Evolutionary conservation across 306 rosid species (phyloP).

Genomic region (Sechiopsis laciniata): DNA sequence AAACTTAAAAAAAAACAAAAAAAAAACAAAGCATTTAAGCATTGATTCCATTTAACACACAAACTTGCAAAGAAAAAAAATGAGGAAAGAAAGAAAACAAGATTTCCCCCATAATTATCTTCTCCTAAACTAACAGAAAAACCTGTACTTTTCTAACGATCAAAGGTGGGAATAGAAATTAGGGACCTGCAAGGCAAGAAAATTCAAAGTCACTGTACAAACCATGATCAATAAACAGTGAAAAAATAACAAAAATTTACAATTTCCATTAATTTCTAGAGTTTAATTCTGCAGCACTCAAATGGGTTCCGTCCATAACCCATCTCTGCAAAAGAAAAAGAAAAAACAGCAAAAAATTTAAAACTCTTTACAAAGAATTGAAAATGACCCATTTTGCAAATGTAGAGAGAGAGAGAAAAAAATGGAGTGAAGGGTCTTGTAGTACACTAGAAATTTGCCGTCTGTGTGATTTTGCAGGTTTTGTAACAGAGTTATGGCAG

Average conservation of each 20-base stretch:
- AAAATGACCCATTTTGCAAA: neutral
- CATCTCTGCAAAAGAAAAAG: conserved; percentile 4
- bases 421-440: neutral
- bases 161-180: neutral
- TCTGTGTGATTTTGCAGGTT: conserved; percentile 18
- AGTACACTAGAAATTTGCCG: too few relatives aligned
- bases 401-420: conserved; percentile 16
- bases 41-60: neutral
- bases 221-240: neutral
- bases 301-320: conserved; percentile 22
- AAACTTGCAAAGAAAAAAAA: neutral
- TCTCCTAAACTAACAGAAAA: neutral
- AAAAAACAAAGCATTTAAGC: neutral
- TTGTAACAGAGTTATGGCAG: conserved; percentile 23
- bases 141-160: neutral
- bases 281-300: neutral
- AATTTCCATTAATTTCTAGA: neutral
- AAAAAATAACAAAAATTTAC: neutral
- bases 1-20: too few relatives aligned
- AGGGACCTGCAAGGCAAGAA: neutral
- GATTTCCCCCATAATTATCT: neutral
- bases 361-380: too few relatives aligned
- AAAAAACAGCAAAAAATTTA: too few relatives aligned
- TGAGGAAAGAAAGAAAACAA: neutral
- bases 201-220: conserved; percentile 7